These are phyloP conservation scores for Omphalotus olearius DNA, from an alignment of 1,284 basidiomycete species.

Conservation along the genomic window DNA sequence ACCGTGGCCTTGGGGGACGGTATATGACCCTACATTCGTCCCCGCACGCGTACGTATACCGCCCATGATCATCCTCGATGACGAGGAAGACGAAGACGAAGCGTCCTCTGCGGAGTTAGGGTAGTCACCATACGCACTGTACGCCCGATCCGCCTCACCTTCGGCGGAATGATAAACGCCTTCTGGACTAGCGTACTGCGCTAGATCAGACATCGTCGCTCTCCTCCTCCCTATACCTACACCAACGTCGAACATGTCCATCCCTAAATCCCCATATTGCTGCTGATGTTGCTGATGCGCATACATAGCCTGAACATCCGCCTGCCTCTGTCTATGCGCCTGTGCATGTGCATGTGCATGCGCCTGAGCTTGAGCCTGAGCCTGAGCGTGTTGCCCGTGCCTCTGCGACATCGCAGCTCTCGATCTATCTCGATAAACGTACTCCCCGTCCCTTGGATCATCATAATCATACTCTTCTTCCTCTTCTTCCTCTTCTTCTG, in stretches of 20 bases:
- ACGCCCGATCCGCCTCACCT: not conserved
- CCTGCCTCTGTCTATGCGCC: not conserved
- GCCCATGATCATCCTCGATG: not conserved
- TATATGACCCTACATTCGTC: conserved; percentile 3
- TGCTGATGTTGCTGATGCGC: not conserved
- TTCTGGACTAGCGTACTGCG: not conserved
- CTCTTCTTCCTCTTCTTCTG: not conserved
- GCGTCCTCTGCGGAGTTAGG: not conserved
- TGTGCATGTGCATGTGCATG: too few relatives aligned
- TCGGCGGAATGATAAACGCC: not conserved
- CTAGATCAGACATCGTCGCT: not conserved
- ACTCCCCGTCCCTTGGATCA: conserved; percentile 9
- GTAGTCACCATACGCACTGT: not conserved
- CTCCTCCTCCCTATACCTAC: not conserved
- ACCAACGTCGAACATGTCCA: not conserved
- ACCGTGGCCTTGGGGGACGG: not conserved
- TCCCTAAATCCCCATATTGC: not conserved
- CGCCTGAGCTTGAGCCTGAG: too few relatives aligned
- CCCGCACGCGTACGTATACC: conserved; percentile 12
- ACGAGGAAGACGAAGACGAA: not conserved
- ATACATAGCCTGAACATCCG: too few relatives aligned
- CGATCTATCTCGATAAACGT: conserved; percentile 6
- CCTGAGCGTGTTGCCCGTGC: too few relatives aligned
- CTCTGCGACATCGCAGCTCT: not conserved
- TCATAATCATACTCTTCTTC: conserved; percentile 10